Conservation (phyloP, 2,329 filamentous ascomycete genomes). For the Fusarium mexicanum region DNA sequence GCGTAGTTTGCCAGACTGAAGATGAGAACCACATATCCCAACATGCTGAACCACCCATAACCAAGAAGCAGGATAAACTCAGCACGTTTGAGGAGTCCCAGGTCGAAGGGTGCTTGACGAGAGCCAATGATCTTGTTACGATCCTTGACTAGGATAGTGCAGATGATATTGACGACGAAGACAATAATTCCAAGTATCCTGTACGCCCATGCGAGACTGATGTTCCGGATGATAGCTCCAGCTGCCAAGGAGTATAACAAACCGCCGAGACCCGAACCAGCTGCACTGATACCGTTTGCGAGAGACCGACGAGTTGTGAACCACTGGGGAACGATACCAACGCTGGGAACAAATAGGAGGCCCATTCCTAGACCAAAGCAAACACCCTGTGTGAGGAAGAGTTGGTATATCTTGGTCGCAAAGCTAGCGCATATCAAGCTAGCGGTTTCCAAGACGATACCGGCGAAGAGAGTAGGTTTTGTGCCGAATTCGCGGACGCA, state of each 20-base stretch:
- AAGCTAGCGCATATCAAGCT: conserved; percentile 78
- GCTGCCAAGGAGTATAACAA: conserved; percentile 73
- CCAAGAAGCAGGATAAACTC: conserved; percentile 72
- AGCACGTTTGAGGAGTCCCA: conserved; percentile 65
- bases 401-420: conserved; percentile 74
- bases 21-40: conserved; percentile 80
- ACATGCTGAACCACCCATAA: conserved; percentile 76
- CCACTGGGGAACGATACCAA: conserved; percentile 77
- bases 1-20: conserved; percentile 82
- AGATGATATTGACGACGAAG: conserved; percentile 70
- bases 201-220: conserved; percentile 74
- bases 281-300: conserved; percentile 73
- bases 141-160: conserved; percentile 72
- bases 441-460: conserved; percentile 69
- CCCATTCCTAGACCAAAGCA: conserved; percentile 84
- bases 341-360: conserved; percentile 75
- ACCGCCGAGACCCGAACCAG: conserved; percentile 81
- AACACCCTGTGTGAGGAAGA: conserved; percentile 79
- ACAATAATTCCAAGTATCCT: conserved; percentile 71
- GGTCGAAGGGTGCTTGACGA: conserved; percentile 73
- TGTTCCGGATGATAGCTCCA: conserved; percentile 72
- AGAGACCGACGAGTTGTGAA: conserved; percentile 74
- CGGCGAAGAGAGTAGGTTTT: conserved; percentile 69
- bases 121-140: conserved; percentile 76
- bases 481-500: conserved; percentile 71